Conservation (phyloP, 192 early-diverging fungal species). For the Rhizophagus prolifer region DNA sequence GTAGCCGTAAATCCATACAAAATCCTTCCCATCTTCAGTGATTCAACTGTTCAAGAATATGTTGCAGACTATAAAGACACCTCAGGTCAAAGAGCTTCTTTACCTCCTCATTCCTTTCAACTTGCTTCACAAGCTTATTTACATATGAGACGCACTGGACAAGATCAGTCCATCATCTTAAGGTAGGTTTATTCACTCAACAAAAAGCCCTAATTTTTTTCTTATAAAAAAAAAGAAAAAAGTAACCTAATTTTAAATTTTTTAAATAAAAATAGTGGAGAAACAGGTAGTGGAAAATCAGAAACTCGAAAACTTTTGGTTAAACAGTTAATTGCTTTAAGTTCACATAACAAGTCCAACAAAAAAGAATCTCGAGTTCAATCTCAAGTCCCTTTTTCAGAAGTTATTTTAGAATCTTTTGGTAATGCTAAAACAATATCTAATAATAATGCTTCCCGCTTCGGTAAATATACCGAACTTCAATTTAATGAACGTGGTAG, state of each 20-base stretch:
- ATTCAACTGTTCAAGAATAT: constrained; percentile 67
- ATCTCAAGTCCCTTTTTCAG: constrained; percentile 65
- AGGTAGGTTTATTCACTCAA: constrained; percentile 56
- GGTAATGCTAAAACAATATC: constrained; percentile 77
- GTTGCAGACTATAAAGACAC: constrained; percentile 71
- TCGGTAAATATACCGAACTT: constrained; percentile 83
- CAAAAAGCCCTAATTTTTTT: too few relatives aligned
- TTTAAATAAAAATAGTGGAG: constrained; percentile 55
- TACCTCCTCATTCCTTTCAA: constrained; percentile 82
- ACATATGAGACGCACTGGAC: constrained; percentile 82
- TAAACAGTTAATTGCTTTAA: constrained; percentile 67
- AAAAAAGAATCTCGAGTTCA: constrained; percentile 71
- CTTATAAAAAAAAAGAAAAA: neutral
- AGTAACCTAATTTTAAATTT: neutral
- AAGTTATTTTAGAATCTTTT: constrained; percentile 82
- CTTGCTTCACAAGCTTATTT: constrained; percentile 81
- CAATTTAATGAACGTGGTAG: constrained; percentile 92
- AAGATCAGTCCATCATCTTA: constrained; percentile 88
- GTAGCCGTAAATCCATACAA: constrained; percentile 70
- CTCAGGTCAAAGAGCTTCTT: constrained; percentile 44
- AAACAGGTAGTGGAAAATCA: constrained; percentile 86
- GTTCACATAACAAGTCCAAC: constrained; percentile 62
- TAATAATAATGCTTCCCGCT: constrained; percentile 81
- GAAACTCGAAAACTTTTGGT: constrained; percentile 67
- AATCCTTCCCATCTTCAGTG: constrained; percentile 53